phyloP scores from a whole-genome alignment of 2,329 filamentous ascomycete species.

The Parafenestella ontariensis region DNA sequence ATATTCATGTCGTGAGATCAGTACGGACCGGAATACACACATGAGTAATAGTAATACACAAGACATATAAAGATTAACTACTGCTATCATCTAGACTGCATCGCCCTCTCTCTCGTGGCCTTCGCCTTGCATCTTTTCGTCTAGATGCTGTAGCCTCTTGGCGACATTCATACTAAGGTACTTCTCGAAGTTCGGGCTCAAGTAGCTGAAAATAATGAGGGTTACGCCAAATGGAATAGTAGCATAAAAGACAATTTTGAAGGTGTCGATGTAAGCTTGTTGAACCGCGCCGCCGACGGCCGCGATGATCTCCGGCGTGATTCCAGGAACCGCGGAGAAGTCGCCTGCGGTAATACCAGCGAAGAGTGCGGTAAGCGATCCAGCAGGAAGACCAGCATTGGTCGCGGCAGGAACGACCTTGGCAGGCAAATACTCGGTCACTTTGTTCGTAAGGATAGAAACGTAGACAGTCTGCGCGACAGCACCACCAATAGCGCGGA shows the following conservation, averaged over 20 bases:
- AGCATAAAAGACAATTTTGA: conserved; percentile 30
- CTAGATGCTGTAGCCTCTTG: conserved; percentile 28
- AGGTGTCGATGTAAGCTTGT: conserved; percentile 24
- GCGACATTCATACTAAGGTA: conserved; percentile 32
- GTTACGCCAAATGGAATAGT: conserved; percentile 33
- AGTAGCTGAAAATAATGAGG: conserved; percentile 18
- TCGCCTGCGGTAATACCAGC: conserved; percentile 27
- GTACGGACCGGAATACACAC: too few species aligned
- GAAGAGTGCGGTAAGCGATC: conserved; percentile 29
- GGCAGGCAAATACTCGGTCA: conserved; percentile 20
- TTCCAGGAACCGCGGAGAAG: conserved; percentile 27
- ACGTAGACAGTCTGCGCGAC: conserved; percentile 36
- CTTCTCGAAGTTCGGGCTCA: conserved; percentile 32
- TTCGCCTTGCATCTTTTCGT: conserved; percentile 17
- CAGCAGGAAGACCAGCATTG: conserved; percentile 25
- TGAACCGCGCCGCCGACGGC: conserved; percentile 15
- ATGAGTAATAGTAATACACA: too few species aligned
- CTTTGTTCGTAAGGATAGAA: conserved; percentile 35
- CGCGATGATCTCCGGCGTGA: conserved; percentile 28
- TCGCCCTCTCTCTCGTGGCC: conserved; percentile 7
- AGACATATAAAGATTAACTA: too few species aligned
- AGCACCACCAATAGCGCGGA: conserved; percentile 47
- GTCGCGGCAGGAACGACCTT: conserved; percentile 32
- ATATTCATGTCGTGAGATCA: too few species aligned
- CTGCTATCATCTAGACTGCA: too few species aligned